A percentile compares a stretch with the other conserved stretches of the same genome.
These are phyloP conservation scores for Austroboletus niveus DNA, from an alignment of 1,284 basidiomycete genomes.

Conservation along the genomic window DNA sequence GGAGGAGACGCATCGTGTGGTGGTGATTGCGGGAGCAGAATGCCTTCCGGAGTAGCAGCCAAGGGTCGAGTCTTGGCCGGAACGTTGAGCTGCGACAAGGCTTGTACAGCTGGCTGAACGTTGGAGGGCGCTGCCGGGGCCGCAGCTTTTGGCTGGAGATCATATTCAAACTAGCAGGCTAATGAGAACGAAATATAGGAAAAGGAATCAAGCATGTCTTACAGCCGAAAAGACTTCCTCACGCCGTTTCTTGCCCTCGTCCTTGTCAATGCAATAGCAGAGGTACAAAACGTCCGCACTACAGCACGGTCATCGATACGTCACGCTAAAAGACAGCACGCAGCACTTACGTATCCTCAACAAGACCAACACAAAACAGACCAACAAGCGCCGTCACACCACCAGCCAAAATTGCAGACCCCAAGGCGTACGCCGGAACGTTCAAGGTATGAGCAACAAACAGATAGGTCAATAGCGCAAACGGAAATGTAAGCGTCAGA, in stretches of 20 bases:
- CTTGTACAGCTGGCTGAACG: constrained; percentile 7
- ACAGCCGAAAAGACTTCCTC: constrained; percentile 73
- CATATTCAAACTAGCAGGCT: constrained; percentile 41
- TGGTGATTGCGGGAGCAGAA: constrained; percentile 15
- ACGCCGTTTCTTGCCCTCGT: constrained; percentile 59
- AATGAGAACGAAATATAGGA: constrained; percentile 8
- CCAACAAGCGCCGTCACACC: constrained; percentile 81
- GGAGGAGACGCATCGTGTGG: constrained; percentile 6
- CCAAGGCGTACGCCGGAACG: constrained; percentile 76
- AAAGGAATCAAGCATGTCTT: constrained; percentile 31
- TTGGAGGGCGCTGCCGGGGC: constrained; percentile 4
- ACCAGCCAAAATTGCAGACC: constrained; percentile 76
- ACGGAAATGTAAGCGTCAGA: constrained; percentile 75
- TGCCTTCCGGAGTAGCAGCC: constrained; percentile 11
- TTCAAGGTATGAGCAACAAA: constrained; percentile 83
- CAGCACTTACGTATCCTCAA: constrained; percentile 68
- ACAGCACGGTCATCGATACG: constrained; percentile 4
- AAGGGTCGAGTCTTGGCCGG: constrained; percentile 9
- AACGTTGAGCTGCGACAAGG: constrained; percentile 8
- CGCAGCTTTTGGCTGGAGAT: constrained; percentile 37
- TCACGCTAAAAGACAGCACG: not conserved
- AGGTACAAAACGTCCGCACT: constrained; percentile 82
- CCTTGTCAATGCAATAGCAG: constrained; percentile 87
- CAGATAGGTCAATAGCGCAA: constrained; percentile 80
- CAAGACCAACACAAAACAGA: constrained; percentile 77